Evolutionary conservation across 768 basidiomycete species (phyloP), one percentile per base, ranked within the genome.

Genomic region (Harrya chromipes): DNA sequence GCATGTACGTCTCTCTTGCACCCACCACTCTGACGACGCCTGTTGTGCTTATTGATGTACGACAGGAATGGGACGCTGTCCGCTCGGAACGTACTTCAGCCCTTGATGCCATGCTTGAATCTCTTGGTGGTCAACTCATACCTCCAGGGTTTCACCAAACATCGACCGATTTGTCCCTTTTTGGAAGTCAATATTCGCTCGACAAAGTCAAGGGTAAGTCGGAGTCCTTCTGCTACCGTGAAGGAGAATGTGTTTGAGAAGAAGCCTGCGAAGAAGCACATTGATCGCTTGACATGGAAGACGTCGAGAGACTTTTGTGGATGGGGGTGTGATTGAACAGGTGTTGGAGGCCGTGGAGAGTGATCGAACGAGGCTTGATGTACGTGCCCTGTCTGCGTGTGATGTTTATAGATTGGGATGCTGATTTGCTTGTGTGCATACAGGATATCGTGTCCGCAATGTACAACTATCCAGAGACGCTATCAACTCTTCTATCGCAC

Each of bases 401-500:
- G 8, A 10, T 2, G 6, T n/a, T n/a, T n/a, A n/a, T n/a, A n/a
- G n/a, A 31, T 17, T 3, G 29, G 21, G 13, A 21, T n/a, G n/a
- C n/a, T 55, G 44, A 55, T 34, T 2, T 38, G 12, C 40, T 16
- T 4, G 33, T 27, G 27, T 27, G 27, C 27, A 5, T 40, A 31
- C 37, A 90, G 88, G 78, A 83, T 57, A 72, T 81, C 36, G 63
- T 89, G 40, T 76, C 72, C 29, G 71, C 77, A 51, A 89, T 84
- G 19, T 79, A 81, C 24, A 79, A 83, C 51, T 87, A 86, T 61
- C 79, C 89, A 0, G 81, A 84, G 55, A 82, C 78, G 0, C 75
- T 91, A n/a, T 99, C 70, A 97, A 97, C 70, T 92, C 89, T 29
- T 90, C 87, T 39, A 97, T 97, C 66, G 84, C 91, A 1, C 88